Percentiles rank a stretch among this genome's conserved stretches.
Conservation (phyloP, 225 moss, liverwort and hornwort species). For the Straminergon stramineum region DNA sequence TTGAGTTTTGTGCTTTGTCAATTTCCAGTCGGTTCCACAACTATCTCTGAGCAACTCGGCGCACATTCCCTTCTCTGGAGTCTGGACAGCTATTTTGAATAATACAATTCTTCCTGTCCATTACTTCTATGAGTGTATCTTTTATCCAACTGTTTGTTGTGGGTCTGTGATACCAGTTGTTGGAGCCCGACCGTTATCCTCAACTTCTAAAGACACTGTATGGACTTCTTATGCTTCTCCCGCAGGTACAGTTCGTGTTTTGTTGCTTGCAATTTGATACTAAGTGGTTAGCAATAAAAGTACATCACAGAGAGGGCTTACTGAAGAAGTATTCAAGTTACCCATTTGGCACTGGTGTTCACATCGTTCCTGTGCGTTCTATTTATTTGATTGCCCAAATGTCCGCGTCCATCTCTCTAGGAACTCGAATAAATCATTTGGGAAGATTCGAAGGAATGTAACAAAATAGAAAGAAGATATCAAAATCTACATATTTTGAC, state of each 20-base stretch:
- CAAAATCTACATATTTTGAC: not conserved
- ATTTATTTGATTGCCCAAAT: not conserved
- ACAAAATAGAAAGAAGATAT: not conserved
- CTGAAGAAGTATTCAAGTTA: not conserved
- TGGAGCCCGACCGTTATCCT: conserved; percentile 78
- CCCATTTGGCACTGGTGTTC: not conserved
- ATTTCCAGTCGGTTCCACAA: not conserved
- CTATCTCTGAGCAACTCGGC: not conserved
- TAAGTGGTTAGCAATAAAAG: not conserved
- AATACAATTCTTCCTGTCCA: not conserved
- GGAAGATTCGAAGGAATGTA: not conserved
- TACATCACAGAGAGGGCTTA: not conserved
- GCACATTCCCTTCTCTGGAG: not conserved
- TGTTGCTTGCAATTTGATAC: not conserved
- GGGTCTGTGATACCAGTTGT: conserved; percentile 46
- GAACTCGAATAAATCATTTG: not conserved
- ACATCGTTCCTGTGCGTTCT: not conserved
- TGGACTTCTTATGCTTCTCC: conserved; percentile 97
- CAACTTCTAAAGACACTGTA: conserved; percentile 79
- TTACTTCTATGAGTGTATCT: not conserved
- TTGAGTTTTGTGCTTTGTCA: not conserved
- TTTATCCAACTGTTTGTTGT: not conserved
- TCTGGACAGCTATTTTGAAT: not conserved
- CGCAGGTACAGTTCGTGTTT: conserved; percentile 53
- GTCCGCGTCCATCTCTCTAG: not conserved